Percentiles rank a stretch among this genome's conserved stretches.
Evolutionary conservation across 2,329 filamentous ascomycete genomes (phyloP).

Genomic region (Aphanocladium album): DNA sequence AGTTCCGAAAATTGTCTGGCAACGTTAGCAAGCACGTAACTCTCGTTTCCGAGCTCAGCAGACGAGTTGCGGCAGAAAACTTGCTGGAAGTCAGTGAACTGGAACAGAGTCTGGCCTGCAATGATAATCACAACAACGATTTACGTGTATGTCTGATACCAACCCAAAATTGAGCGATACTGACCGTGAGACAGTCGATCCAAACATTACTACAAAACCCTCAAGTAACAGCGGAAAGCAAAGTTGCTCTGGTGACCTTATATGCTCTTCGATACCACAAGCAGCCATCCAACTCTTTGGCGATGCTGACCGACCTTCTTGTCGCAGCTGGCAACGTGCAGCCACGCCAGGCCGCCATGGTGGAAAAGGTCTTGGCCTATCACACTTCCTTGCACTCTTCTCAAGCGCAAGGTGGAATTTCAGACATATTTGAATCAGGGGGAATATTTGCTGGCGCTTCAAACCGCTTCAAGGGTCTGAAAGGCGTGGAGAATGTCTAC

Average conservation of each 20-base stretch:
- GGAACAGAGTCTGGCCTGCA: constrained; percentile 94
- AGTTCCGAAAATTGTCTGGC: constrained; percentile 92
- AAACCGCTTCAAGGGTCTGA: constrained; percentile 86
- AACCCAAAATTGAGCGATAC: not conserved
- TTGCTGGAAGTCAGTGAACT: constrained; percentile 95
- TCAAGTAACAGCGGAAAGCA: constrained; percentile 71
- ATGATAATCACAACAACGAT: constrained; percentile 87
- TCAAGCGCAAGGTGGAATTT: constrained; percentile 70
- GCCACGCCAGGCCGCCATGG: constrained; percentile 67
- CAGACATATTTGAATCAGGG: constrained; percentile 85
- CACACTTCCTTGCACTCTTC: constrained; percentile 80
- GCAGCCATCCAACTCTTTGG: constrained; percentile 74
- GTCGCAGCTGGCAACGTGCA: constrained; percentile 78
- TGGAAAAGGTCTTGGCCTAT: constrained; percentile 78
- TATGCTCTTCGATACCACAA: constrained; percentile 92
- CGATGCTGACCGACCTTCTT: constrained; percentile 82
- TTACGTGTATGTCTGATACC: constrained; percentile 60
- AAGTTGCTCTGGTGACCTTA: constrained; percentile 85
- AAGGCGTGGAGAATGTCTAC: constrained; percentile 98
- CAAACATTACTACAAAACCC: constrained; percentile 82
- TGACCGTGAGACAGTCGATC: constrained; percentile 52
- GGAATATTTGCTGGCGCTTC: constrained; percentile 88
- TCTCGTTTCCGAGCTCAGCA: constrained; percentile 85
- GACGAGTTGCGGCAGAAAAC: constrained; percentile 78
- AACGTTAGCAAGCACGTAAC: constrained; percentile 99